Base-by-base conservation (phyloP, 2,329 filamentous ascomycete genomes). In the Talaromyces sp. region DNA sequence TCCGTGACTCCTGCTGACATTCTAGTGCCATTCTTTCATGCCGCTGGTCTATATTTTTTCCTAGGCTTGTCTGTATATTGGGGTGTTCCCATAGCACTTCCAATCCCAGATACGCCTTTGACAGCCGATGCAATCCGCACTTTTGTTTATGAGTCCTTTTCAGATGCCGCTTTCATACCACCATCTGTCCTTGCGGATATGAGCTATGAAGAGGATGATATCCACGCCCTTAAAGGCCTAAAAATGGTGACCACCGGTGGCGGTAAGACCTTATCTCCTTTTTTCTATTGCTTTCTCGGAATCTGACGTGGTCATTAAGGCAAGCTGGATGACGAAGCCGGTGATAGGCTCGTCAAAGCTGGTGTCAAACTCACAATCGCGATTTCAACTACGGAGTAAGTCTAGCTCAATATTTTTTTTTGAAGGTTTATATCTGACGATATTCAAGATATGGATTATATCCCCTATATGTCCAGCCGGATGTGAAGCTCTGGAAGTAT, bases 121-220 rank as follows among this genome's bases (percentile, higher is more conserved):
- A 22, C 43, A 45, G n/a, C 43, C 16, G 43, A 45, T 45, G n/a
- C 3, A 22, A 22, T 22, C 43, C 43, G 43, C n/a, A 45, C n/a
- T 45, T 22, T 73, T 11, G 52, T 81, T 4, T 48, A 72, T 0
- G 41, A 76, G 24, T 66, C 70, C 3, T 65, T 71, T 0, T 69
- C 72, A 0, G 71, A 79, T 14, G 68, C 71, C 1, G 65, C 72
- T 0, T 14, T 78, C 0, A 65, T 79, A 10, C 74, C 80, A 1
- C 81, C 81, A 0, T 74, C 77, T 0, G 73, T 82, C 16, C 62
- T 84, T 1, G 81, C 82, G 54, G 81, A 83, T 1, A 73, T 84
- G 70, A 77, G 75, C 58, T 70, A 77, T 35, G 72, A 66, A 11
- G 69, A 75, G 0, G 69, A 76, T 1, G 69, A 74, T 2, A 65